These are phyloP conservation scores for Quercus engelmannii DNA, from an alignment of 306 rosid species.

Conservation along the genomic window DNA sequence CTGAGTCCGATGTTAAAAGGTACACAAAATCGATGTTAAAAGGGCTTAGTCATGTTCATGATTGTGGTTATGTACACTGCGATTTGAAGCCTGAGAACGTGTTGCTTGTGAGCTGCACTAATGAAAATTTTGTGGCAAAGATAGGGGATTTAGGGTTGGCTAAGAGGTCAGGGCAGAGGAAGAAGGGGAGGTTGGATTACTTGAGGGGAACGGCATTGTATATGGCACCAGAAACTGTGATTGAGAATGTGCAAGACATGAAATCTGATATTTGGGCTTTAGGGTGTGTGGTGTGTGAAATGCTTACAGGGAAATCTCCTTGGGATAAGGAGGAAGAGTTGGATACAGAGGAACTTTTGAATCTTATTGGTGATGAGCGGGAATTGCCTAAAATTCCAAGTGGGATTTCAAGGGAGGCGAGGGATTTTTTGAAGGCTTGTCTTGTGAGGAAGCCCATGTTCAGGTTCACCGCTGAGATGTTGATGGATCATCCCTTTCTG, in stretches of 20 bases:
- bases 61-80: conserved; percentile 20
- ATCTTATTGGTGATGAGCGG: neutral
- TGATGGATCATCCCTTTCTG: conserved; percentile 13
- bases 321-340: conserved; percentile 15
- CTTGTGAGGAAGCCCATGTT: conserved; percentile 9
- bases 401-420: conserved; percentile 11
- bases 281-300: conserved; percentile 26
- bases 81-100: conserved; percentile 34
- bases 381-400: conserved; percentile 10
- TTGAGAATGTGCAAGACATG: conserved; percentile 3
- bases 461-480: conserved; percentile 33
- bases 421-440: conserved; percentile 23
- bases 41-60: conserved; percentile 25
- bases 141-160: conserved; percentile 32
- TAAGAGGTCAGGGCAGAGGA: conserved; percentile 1
- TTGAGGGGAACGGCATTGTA: conserved; percentile 26
- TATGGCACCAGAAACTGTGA: conserved; percentile 29
- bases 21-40: conserved; percentile 20
- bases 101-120: conserved; percentile 3
- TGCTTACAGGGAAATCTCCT: conserved; percentile 19
- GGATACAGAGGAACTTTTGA: neutral
- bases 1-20: conserved; percentile 15
- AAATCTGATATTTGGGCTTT: conserved; percentile 35
- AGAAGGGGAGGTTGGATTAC: neutral
- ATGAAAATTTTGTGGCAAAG: conserved; percentile 13